A percentile compares a stretch with the other conserved stretches of the same genome.
Evolutionary conservation across 345 rosid genomes (phyloP).

Genomic region (Camelina hispida): DNA sequence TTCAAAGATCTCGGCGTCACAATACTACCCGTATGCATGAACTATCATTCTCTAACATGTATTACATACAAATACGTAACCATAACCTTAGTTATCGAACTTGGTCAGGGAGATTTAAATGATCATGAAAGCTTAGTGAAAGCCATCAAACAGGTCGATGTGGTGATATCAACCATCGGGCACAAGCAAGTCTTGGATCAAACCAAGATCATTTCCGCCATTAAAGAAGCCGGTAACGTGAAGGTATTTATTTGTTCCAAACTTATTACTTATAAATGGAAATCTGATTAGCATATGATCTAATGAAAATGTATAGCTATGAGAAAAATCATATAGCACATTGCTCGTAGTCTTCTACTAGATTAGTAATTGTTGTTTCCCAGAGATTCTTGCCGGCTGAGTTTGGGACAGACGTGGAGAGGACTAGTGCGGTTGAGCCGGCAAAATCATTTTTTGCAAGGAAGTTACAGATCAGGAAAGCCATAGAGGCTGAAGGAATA

Average conservation of each 20-base stretch:
- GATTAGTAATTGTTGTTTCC: background rate
- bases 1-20: constrained; percentile 42
- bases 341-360: background rate
- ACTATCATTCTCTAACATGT: background rate
- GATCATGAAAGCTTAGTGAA: constrained; percentile 45
- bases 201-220: constrained; percentile 47
- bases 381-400: constrained; percentile 52
- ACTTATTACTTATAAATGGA: background rate
- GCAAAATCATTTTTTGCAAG: constrained; percentile 15
- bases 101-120: constrained; percentile 42
- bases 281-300: too few relatives aligned
- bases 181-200: constrained; percentile 32
- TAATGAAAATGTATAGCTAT: too few relatives aligned
- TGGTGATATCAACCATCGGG: constrained; percentile 45
- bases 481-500: constrained; percentile 45
- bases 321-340: too few relatives aligned
- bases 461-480: constrained; percentile 40
- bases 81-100: background rate
- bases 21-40: constrained; percentile 10
- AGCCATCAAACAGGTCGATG: constrained; percentile 48
- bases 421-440: constrained; percentile 41
- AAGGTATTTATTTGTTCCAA: constrained; percentile 28
- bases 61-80: too few relatives aligned
- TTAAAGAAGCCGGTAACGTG: constrained; percentile 49
- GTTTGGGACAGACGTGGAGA: constrained; percentile 45